These are phyloP conservation scores for Jackrogersella minutella DNA, from an alignment of 495 filamentous ascomycete species.

Conservation along the genomic window DNA sequence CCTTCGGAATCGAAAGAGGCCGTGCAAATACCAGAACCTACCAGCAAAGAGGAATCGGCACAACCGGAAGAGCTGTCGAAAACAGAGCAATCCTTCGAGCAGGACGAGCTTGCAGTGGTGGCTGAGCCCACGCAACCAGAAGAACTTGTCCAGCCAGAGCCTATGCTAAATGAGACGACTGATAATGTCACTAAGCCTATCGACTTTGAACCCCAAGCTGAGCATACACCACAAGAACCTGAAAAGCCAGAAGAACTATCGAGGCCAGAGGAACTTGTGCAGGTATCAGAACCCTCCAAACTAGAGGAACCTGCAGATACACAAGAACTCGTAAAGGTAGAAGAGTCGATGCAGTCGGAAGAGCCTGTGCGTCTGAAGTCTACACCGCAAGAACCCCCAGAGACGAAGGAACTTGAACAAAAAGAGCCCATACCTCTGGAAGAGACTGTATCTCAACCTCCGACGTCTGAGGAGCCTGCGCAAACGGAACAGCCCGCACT, in stretches of 20 bases:
- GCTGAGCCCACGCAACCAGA: neutral
- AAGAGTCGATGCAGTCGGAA: neutral
- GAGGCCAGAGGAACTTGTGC: neutral
- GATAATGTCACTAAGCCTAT: neutral
- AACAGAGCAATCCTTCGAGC: neutral
- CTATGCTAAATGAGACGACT: neutral
- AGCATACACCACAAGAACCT: neutral
- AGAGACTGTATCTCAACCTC: neutral
- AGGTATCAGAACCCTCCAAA: neutral
- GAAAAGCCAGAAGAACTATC: neutral
- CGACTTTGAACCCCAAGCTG: neutral
- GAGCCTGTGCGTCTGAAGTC: neutral
- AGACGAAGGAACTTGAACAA: neutral
- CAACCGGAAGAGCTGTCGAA: neutral
- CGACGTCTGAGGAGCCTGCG: neutral
- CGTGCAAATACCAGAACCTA: neutral
- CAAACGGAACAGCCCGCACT: conserved; percentile 1
- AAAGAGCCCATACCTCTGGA: neutral
- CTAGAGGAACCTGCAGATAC: neutral
- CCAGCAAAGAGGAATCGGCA: neutral
- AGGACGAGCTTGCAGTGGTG: neutral
- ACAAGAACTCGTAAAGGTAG: neutral
- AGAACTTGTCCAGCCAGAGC: neutral
- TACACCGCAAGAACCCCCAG: neutral
- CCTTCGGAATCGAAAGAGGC: neutral